These are phyloP conservation scores for Anacardium occidentale DNA, from an alignment of 345 rosid genomes.

Conservation along the genomic window DNA sequence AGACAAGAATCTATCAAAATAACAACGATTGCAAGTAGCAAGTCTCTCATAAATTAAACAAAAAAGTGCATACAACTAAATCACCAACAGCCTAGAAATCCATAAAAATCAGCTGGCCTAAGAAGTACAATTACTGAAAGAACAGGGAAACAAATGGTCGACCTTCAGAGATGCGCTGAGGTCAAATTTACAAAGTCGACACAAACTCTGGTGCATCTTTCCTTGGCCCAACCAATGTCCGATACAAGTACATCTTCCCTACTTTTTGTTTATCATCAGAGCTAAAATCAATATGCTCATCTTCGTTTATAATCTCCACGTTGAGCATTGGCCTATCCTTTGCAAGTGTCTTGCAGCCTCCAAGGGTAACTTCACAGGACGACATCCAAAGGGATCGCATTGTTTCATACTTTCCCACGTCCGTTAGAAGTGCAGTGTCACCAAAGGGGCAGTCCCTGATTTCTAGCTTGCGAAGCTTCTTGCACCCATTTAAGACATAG, in stretches of 20 bases:
- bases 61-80: slow-evolving; percentile 25
- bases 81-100: slow-evolving; percentile 29
- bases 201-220: slow-evolving; percentile 77
- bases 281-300: slow-evolving; percentile 36
- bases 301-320: slow-evolving; percentile 82
- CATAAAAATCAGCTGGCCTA: slow-evolving; percentile 29
- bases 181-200: slow-evolving; percentile 50
- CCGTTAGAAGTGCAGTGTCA: slow-evolving; percentile 72
- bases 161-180: neutral
- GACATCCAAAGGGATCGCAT: slow-evolving; percentile 99
- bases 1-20: slow-evolving; percentile 18
- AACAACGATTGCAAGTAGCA: slow-evolving; percentile 28
- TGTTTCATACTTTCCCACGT: slow-evolving; percentile 87
- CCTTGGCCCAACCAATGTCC: slow-evolving; percentile 75
- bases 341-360: slow-evolving; percentile 78
- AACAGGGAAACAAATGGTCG: slow-evolving; percentile 7
- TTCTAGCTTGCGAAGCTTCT: slow-evolving; percentile 84
- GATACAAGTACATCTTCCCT: slow-evolving; percentile 80
- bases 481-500: slow-evolving; percentile 83
- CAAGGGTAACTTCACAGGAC: slow-evolving; percentile 87
- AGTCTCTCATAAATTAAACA: slow-evolving; percentile 25
- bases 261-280: slow-evolving; percentile 49
- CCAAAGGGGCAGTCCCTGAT: slow-evolving; percentile 90
- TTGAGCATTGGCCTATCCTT: slow-evolving; percentile 68
- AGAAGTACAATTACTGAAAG: slow-evolving; percentile 28